Evolutionary conservation across 305 asterid species (phyloP), one percentile per base, ranked within the genome.

Genomic region (Rubia tinctorum): DNA sequence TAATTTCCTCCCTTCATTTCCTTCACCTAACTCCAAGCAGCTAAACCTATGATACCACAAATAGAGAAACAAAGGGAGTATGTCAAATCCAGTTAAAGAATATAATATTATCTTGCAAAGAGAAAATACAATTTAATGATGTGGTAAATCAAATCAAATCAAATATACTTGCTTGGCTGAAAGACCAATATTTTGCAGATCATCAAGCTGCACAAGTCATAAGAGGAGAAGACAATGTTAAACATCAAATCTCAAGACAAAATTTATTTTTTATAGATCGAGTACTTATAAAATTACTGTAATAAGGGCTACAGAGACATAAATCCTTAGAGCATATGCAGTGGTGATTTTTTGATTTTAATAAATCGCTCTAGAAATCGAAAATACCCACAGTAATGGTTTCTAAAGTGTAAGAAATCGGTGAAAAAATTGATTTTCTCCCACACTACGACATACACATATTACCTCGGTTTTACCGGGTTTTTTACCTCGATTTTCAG

Each of bases 251-350:
- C 43, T 34, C 39, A 34, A 22, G 34, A 64, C 22, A 30, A 58
- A 47, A 69, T 25, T 80, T 80, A 0, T 4, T 51, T 22, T 40
- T 27, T 30, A 10, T 47, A 2, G 9, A 13, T 22, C 7, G 34
- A 63, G 7, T 63, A 27, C 12, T 30, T 18, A 53, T 68, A 12
- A n/a, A 34, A 18, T n/a, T n/a, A 60, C 51, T n/a, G 34, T 63
- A 17, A 39, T 42, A 67, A 66, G 34, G 55, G 69, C 20, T 51
- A 56, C 25, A 69, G 59, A 18, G 75, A 4, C 96, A 83, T 83
- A 93, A 96, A 15, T 51, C 82, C 81, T 91, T 93, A 76, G 91
- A 93, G 74, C n/a, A n/a, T n/a, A n/a, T n/a, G n/a, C n/a, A n/a
- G n/a, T n/a, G n/a, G n/a, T n/a, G n/a, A n/a, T n/a, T n/a, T n/a